Evolutionary conservation across 306 rosid genomes (phyloP), one percentile per base, ranked within the genome.

Genomic region (Cyclanthera cordifolia): DNA sequence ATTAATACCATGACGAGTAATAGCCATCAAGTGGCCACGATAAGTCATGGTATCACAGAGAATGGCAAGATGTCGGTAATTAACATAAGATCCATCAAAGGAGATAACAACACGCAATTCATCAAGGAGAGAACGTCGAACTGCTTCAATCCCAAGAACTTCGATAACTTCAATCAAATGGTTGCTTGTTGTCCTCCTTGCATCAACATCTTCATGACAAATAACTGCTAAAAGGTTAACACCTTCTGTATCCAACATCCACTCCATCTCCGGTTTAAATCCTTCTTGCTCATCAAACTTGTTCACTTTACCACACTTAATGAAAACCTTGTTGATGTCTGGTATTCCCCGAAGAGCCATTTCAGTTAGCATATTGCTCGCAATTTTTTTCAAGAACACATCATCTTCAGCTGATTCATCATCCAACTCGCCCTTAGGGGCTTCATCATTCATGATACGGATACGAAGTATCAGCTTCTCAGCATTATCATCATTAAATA

Each of bases 201-300:
- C 90, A 81, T 94, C 99, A 71, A 90, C 97, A 52, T 90, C 95
- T 1, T 94, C 95, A 70, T 94, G 99, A 75, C 96, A 88, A 73
- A 94, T 84, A 8, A 94, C 97, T 13, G 95, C 99, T 53, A 94
- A 84, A 72, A 94, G 96, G 80, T 94, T 94, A 77, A 88, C 95
- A 75, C 99, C 99, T 80, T 94, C 99, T 0, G 99, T 94, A 75
- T 94, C 99, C 72, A 94, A 83, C 97, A 88, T 90, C 99, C 99
- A 94, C 83, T 90, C 99, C 45, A 86, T 90, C 74, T 94, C 85
- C 1, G 99, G 90, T 77, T 84, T 85, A 76, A 94, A 94, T 27
- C 99, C 99, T 34, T 88, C 91, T 67, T 8, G 71, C 54, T 85
- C 86, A 69, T 94, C 99, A 48, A 94, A 94, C 80, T 83, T 88